Conservation (phyloP, 805 yeast species). For the Torulaspora microellipsoides region DNA sequence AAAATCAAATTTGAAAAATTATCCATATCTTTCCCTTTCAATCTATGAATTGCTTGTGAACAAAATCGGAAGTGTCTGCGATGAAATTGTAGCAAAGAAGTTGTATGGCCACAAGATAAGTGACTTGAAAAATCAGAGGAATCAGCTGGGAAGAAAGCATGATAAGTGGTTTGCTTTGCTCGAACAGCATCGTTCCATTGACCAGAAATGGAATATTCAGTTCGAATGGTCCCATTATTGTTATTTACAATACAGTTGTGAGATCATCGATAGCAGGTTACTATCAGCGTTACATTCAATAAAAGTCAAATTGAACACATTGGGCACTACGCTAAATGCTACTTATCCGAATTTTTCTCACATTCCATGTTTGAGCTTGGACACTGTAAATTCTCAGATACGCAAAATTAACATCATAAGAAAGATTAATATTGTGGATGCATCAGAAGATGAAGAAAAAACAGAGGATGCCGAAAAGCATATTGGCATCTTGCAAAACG, state of each 20-base stretch:
- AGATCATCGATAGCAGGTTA: constrained; percentile 34
- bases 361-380: constrained; percentile 51
- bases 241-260: constrained; percentile 40
- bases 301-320: constrained; percentile 12
- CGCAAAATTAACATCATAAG: constrained; percentile 65
- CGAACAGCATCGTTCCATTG: constrained; percentile 23
- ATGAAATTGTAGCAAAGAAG: constrained; percentile 30
- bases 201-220: constrained; percentile 30
- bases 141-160: constrained; percentile 43
- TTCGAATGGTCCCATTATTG: constrained; percentile 47
- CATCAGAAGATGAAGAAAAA: constrained; percentile 48
- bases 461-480: constrained; percentile 27
- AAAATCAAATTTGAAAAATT: constrained; percentile 2
- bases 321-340: constrained; percentile 26
- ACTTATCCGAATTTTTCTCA: constrained; percentile 53
- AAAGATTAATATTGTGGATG: constrained; percentile 28
- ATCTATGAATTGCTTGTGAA: constrained; percentile 47
- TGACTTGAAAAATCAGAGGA: constrained; percentile 39
- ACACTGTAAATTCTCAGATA: constrained; percentile 53
- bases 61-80: constrained; percentile 34
- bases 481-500: constrained; percentile 41
- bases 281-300: constrained; percentile 25
- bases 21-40: constrained; percentile 30
- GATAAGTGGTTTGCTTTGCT: constrained; percentile 45
- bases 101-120: constrained; percentile 28